Percentiles rank a stretch among this genome's conserved stretches.
Conservation (phyloP, 345 rosid species). For the Conringia planisiliqua region DNA sequence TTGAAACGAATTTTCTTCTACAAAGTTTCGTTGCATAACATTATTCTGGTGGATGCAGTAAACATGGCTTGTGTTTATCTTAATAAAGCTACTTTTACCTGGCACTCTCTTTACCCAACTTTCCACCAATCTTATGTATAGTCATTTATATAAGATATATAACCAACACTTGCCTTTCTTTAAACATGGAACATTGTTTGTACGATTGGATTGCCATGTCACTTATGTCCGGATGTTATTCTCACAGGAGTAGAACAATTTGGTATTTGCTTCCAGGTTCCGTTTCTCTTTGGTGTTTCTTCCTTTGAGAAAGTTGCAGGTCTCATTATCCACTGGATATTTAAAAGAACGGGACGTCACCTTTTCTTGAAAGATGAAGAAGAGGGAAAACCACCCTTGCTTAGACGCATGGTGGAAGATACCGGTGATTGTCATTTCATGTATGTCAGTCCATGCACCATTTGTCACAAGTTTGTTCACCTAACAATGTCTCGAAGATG, state of each 20-base stretch:
- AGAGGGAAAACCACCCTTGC: constrained; percentile 79
- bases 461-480: not conserved
- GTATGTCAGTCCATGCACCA: constrained; percentile 36
- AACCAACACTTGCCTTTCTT: not conserved
- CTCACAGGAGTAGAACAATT: not conserved
- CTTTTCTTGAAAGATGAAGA: constrained; percentile 89
- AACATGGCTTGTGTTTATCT: not conserved
- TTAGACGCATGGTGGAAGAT: constrained; percentile 77
- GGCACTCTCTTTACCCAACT: not conserved
- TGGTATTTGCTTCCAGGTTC: constrained; percentile 57
- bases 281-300: constrained; percentile 92
- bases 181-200: not conserved
- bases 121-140: not conserved
- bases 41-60: not conserved
- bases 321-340: constrained; percentile 86
- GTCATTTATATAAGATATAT: not conserved
- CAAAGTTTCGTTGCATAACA: not conserved
- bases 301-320: constrained; percentile 85
- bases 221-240: not conserved
- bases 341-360: constrained; percentile 90
- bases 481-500: constrained; percentile 1
- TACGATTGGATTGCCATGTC: not conserved
- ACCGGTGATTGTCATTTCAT: constrained; percentile 56
- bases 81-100: not conserved
- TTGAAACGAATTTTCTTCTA: not conserved